These are phyloP conservation scores for Oehlia diaphana DNA, from an alignment of 192 early-diverging fungal genomes.

Conservation along the genomic window DNA sequence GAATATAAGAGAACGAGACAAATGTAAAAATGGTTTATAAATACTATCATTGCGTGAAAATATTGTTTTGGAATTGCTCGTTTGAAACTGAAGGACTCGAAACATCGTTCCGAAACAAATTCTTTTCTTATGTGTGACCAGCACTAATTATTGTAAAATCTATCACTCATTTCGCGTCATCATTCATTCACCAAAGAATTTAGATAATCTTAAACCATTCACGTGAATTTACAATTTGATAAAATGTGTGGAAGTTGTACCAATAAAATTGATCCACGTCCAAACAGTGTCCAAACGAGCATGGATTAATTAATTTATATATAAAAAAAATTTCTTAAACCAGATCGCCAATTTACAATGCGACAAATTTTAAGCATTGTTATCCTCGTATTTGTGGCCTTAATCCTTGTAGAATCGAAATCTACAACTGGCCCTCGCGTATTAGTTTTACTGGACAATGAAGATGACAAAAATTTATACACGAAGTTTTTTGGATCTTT, in stretches of 20 bases:
- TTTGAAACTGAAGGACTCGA: neutral
- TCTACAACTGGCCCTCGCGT: conserved; percentile 68
- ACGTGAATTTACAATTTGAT: too few relatives aligned
- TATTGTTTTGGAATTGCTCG: neutral
- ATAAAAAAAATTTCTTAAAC: neutral
- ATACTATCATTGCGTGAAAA: neutral
- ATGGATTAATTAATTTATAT: neutral
- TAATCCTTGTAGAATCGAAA: conserved; percentile 39
- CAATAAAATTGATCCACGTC: neutral
- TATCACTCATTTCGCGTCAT: too few relatives aligned
- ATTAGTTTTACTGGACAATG: conserved; percentile 67
- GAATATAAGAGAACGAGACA: neutral
- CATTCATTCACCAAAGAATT: too few relatives aligned
- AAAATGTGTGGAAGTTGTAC: too few relatives aligned
- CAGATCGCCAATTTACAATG: neutral
- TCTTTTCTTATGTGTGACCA: too few relatives aligned
- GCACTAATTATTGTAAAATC: too few relatives aligned
- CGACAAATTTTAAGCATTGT: neutral
- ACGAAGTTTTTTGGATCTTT: conserved; percentile 60
- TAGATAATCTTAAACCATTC: too few relatives aligned
- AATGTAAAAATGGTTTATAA: neutral
- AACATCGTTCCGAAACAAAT: neutral
- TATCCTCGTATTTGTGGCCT: neutral
- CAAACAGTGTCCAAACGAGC: neutral
- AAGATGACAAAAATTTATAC: conserved; percentile 48